Conservation (phyloP, 441 rosid genomes). For the Brassica hybrid region DNA sequence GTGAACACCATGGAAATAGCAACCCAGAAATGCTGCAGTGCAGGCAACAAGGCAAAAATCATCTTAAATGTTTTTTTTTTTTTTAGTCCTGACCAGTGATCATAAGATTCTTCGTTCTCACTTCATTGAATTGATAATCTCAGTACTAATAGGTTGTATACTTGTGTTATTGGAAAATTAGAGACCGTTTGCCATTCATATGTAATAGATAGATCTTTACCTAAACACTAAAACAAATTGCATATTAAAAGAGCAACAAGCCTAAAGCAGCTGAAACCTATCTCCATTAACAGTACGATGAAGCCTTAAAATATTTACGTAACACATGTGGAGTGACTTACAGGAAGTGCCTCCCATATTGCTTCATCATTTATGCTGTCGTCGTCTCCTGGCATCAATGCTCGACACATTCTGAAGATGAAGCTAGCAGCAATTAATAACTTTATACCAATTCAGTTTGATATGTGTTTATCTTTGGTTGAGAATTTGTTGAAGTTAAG, state of each 20-base stretch:
- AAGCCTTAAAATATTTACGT: too few species aligned
- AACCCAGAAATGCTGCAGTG: constrained; percentile 99
- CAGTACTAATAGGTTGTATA: background rate
- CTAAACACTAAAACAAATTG: background rate
- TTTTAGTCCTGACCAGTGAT: constrained; percentile 22
- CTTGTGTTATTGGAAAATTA: constrained; percentile 17
- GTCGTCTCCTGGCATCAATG: constrained; percentile 95
- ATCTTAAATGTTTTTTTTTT: constrained; percentile 6
- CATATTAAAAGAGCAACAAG: constrained; percentile 8
- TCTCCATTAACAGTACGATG: background rate
- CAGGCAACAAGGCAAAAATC: constrained; percentile 35
- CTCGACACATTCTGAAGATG: constrained; percentile 88
- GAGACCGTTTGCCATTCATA: background rate
- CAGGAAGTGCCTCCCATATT: constrained; percentile 98
- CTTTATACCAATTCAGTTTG: background rate
- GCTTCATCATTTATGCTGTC: constrained; percentile 88
- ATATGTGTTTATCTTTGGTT: constrained; percentile 13
- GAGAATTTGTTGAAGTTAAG: background rate
- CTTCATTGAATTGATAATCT: background rate
- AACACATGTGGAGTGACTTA: too few species aligned
- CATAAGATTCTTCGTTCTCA: background rate
- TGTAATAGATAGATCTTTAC: constrained; percentile 10
- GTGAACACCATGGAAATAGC: constrained; percentile 96
- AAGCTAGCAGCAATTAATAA: constrained; percentile 28
- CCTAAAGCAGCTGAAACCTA: constrained; percentile 27